Evolutionary conservation across 176 grass and related monocot species (phyloP).

Genomic region (Canna indica): DNA sequence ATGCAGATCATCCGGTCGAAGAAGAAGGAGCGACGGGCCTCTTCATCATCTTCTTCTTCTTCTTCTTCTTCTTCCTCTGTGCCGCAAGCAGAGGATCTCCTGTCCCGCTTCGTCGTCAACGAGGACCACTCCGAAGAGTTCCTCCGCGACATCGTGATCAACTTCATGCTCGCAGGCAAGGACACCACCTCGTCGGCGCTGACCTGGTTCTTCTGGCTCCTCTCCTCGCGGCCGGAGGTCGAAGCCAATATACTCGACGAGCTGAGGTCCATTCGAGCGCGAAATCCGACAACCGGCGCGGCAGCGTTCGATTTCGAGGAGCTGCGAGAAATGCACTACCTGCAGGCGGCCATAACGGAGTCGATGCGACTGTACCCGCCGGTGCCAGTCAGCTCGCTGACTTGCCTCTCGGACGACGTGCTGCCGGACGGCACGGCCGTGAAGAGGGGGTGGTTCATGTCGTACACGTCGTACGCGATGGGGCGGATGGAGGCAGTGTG

Average conservation of each 20-base stretch:
- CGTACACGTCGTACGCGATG: constrained; percentile 49
- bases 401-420: constrained; percentile 31
- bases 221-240: constrained; percentile 52
- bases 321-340: constrained; percentile 70
- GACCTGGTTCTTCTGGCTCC: constrained; percentile 81
- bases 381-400: constrained; percentile 27
- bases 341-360: constrained; percentile 65
- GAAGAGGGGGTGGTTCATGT: constrained; percentile 32
- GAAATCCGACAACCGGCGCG: background rate
- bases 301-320: constrained; percentile 43
- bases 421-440: constrained; percentile 64
- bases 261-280: constrained; percentile 29
- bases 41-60: too few species aligned
- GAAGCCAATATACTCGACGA: constrained; percentile 42
- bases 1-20: constrained; percentile 36
- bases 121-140: constrained; percentile 34
- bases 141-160: constrained; percentile 72
- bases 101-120: constrained; percentile 45
- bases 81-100: constrained; percentile 39
- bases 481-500: constrained; percentile 45
- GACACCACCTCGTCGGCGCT: constrained; percentile 61
- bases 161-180: constrained; percentile 54
- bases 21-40: constrained; percentile 30
- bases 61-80: background rate
- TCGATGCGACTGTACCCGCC: constrained; percentile 71